Percentiles rank a stretch among this genome's conserved stretches.
These are phyloP conservation scores for Sugiyamaella smithiae DNA, from an alignment of 805 yeast species.

Conservation along the genomic window DNA sequence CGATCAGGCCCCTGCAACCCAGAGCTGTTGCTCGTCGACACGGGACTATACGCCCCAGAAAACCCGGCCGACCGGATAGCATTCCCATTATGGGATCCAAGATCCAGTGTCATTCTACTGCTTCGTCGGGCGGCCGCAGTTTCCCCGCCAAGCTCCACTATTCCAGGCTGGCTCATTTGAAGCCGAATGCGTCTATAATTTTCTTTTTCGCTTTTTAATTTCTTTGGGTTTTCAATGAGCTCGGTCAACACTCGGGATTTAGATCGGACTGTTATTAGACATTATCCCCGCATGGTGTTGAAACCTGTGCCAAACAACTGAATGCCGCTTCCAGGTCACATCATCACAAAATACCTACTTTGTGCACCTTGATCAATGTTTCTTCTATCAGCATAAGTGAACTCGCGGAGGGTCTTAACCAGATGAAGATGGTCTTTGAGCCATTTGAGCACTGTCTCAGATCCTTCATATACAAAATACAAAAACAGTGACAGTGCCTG, in stretches of 20 bases:
- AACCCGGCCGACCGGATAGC: background rate
- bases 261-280: slow-evolving; percentile 25
- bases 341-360: slow-evolving; percentile 13
- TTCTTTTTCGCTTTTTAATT: slow-evolving; percentile 28
- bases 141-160: slow-evolving; percentile 20
- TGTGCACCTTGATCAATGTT: slow-evolving; percentile 35
- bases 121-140: slow-evolving; percentile 4
- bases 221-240: slow-evolving; percentile 28
- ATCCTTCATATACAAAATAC: slow-evolving; percentile 78
- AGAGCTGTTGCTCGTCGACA: background rate
- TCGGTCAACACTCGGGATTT: slow-evolving; percentile 30
- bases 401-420: slow-evolving; percentile 85
- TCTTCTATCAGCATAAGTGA: slow-evolving; percentile 62
- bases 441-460: slow-evolving; percentile 88
- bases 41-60: background rate
- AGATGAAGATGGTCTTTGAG: slow-evolving; percentile 80
- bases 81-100: background rate
- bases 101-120: slow-evolving; percentile 13
- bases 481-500: slow-evolving; percentile 74
- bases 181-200: slow-evolving; percentile 30
- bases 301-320: too few species aligned
- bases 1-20: slow-evolving; percentile 2
- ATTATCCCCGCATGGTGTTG: too few species aligned
- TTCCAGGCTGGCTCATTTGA: slow-evolving; percentile 30
- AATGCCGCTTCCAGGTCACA: too few species aligned